A percentile compares a stretch with the other conserved stretches of the same genome.
Conservation (phyloP, 2,329 filamentous ascomycete species). For the Xylaria sp. region DNA sequence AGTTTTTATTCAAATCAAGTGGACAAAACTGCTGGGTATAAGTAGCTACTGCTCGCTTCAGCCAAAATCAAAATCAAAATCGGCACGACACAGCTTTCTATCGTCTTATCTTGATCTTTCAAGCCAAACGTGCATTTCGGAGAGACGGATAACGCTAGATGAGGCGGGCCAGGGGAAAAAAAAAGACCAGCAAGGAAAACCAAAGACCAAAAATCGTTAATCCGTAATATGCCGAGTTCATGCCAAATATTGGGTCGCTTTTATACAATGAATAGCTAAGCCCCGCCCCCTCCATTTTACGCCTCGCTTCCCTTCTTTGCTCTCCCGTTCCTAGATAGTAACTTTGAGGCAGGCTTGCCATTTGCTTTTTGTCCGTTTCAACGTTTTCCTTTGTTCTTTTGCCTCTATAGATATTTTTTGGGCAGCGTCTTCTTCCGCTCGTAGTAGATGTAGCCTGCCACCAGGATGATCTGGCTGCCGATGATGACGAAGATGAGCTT, state of each 20-base stretch:
- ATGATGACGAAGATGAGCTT: conserved; percentile 75
- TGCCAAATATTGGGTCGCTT: conserved; percentile 25
- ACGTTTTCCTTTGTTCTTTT: not conserved
- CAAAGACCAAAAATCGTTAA: conserved; percentile 7
- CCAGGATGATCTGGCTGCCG: conserved; percentile 77
- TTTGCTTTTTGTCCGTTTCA: not conserved
- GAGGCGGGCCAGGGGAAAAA: too few relatives aligned
- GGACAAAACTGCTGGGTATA: conserved; percentile 14
- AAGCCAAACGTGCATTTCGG: conserved; percentile 2
- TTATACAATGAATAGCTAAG: conserved; percentile 32
- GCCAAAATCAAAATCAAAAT: not conserved
- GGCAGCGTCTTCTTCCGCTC: conserved; percentile 81
- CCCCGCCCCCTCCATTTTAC: conserved; percentile 7
- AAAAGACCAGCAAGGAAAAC: not conserved
- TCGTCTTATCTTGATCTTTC: conserved; percentile 9
- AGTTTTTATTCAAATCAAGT: conserved; percentile 8
- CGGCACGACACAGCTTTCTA: not conserved
- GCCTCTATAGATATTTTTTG: conserved; percentile 85
- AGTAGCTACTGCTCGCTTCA: conserved; percentile 3
- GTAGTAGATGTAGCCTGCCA: conserved; percentile 77
- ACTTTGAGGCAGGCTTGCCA: not conserved
- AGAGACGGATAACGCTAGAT: not conserved
- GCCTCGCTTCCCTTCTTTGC: conserved; percentile 13
- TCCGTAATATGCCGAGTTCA: conserved; percentile 26
- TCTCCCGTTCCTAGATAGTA: not conserved